Evolutionary conservation across 192 early-diverging fungal species (phyloP).

Genomic region (Coemansia sp.): DNA sequence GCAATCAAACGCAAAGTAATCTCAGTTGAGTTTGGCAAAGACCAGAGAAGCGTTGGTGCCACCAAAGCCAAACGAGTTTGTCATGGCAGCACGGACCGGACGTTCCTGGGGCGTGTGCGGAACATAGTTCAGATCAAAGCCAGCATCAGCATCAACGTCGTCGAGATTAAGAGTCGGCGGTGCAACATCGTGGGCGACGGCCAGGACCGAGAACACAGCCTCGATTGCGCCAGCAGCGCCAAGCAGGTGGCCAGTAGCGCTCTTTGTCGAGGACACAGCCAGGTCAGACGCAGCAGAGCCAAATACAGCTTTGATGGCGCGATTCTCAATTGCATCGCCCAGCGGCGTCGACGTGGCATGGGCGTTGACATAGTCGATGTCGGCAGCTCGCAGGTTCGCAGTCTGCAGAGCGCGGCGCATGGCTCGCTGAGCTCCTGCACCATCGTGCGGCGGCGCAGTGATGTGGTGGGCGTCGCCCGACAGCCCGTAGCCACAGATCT

Average conservation of each 20-base stretch:
- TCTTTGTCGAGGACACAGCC: conserved; percentile 87
- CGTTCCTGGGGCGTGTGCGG: conserved; percentile 66
- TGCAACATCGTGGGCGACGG: conserved; percentile 66
- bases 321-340: conserved; percentile 84
- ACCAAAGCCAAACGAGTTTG: conserved; percentile 21
- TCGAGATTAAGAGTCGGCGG: conserved; percentile 87
- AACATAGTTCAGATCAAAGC: conserved; percentile 83
- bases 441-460: conserved; percentile 86
- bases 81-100: conserved; percentile 64
- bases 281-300: conserved; percentile 31
- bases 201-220: conserved; percentile 83
- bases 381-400: conserved; percentile 58
- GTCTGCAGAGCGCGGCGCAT: conserved; percentile 77
- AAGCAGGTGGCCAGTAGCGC: conserved; percentile 90
- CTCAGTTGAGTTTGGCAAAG: conserved; percentile 50
- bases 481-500: conserved; percentile 85
- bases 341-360: conserved; percentile 89
- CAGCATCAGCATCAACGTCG: conserved; percentile 40
- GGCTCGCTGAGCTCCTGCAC: conserved; percentile 80
- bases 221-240: conserved; percentile 94
- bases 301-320: conserved; percentile 82
- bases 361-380: conserved; percentile 88
- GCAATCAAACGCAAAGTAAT: background rate
- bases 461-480: conserved; percentile 93
- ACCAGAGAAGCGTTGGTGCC: conserved; percentile 44